Evolutionary conservation across 768 basidiomycete genomes (phyloP).

Genomic region (Leccinum subgranulosum): DNA sequence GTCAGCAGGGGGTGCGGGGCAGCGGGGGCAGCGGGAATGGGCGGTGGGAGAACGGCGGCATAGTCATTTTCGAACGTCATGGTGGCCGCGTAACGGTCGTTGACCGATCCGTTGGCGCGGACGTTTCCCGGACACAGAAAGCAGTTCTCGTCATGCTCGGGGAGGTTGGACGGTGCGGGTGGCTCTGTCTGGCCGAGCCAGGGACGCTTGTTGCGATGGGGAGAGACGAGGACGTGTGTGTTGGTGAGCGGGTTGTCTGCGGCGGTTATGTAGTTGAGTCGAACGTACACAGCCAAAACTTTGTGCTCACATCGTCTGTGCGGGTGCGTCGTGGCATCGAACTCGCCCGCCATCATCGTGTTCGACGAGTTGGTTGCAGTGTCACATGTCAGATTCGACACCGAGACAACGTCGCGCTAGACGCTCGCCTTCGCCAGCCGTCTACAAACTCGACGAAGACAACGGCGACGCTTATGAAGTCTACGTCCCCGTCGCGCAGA

Average conservation of each 20-base stretch:
- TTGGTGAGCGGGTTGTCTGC: slow-evolving; percentile 79
- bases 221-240: slow-evolving; percentile 79
- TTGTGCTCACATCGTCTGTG: slow-evolving; percentile 62
- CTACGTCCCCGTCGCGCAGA: slow-evolving; percentile 84
- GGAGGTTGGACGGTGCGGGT: slow-evolving; percentile 49
- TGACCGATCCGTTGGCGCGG: slow-evolving; percentile 67
- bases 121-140: slow-evolving; percentile 87
- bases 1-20: slow-evolving; percentile 59
- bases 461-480: slow-evolving; percentile 68
- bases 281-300: neutral
- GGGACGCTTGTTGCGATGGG: slow-evolving; percentile 86
- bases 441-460: slow-evolving; percentile 61
- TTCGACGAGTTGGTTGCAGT: neutral
- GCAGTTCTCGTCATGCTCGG: slow-evolving; percentile 67
- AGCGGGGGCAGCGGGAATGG: slow-evolving; percentile 50
- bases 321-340: slow-evolving; percentile 61
- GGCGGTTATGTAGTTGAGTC: neutral
- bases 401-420: slow-evolving; percentile 50
- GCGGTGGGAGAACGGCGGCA: slow-evolving; percentile 69
- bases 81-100: slow-evolving; percentile 65
- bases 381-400: slow-evolving; percentile 23
- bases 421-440: slow-evolving; percentile 56
- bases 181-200: slow-evolving; percentile 88
- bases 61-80: slow-evolving; percentile 81
- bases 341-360: slow-evolving; percentile 32